Conservation (phyloP, 495 filamentous ascomycete species). For the Aspergillus affinis region DNA sequence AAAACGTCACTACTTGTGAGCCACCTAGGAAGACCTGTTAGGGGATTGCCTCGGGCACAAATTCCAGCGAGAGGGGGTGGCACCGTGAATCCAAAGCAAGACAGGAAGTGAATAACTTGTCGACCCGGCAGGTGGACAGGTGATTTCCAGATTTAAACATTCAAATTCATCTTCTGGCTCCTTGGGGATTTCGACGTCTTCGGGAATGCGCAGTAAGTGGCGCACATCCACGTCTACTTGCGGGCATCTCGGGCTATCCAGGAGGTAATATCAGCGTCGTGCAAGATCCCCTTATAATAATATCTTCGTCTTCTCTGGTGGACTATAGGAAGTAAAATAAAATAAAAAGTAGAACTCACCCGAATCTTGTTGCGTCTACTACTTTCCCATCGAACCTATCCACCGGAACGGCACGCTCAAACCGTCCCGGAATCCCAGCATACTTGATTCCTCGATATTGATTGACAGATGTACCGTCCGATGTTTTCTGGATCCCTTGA, state of each 20-base stretch:
- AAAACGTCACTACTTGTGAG: constrained; percentile 42
- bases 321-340: background rate
- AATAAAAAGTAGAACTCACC: constrained; percentile 22
- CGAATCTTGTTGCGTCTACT: constrained; percentile 37
- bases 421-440: constrained; percentile 36
- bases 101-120: constrained; percentile 30
- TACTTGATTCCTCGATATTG: constrained; percentile 42
- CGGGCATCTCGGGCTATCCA: constrained; percentile 36
- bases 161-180: constrained; percentile 45
- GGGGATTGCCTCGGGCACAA: background rate
- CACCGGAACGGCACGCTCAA: constrained; percentile 33
- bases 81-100: constrained; percentile 47
- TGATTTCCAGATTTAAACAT: constrained; percentile 46
- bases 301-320: too few relatives aligned
- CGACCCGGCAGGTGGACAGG: constrained; percentile 26
- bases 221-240: constrained; percentile 38
- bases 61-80: background rate
- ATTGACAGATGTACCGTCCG: constrained; percentile 21
- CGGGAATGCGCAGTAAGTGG: constrained; percentile 39
- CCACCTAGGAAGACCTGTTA: constrained; percentile 23
- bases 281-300: background rate
- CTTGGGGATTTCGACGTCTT: constrained; percentile 30
- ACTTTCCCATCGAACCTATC: constrained; percentile 24
- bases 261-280: background rate
- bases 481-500: constrained; percentile 24